phyloP scores from a whole-genome alignment of 805 yeast species.

The Metahyphopichia silvanorum region DNA sequence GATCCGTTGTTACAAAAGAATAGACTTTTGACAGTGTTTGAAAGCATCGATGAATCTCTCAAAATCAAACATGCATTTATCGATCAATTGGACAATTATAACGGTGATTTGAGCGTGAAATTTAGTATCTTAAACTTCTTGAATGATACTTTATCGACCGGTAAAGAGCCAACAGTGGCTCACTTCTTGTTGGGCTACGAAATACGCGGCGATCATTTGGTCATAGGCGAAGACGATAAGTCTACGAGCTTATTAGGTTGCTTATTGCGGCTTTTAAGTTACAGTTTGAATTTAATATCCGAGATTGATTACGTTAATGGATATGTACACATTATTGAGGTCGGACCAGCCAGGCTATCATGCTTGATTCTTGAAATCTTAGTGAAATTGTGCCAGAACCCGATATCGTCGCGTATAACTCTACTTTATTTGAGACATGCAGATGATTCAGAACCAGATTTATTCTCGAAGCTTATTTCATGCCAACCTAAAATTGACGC shows the following conservation, averaged over 20 bases:
- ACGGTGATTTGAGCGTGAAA: conserved; percentile 47
- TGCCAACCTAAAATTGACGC: conserved; percentile 54
- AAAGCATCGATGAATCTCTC: conserved; percentile 73
- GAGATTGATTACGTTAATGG: conserved; percentile 32
- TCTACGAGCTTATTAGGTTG: conserved; percentile 58
- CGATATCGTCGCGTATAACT: conserved; percentile 49
- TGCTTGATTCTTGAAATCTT: conserved; percentile 59
- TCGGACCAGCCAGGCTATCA: conserved; percentile 56
- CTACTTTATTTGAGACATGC: conserved; percentile 51
- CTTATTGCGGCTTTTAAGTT: conserved; percentile 47
- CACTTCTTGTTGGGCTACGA: conserved; percentile 81
- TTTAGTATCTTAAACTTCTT: conserved; percentile 59
- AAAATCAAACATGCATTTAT: conserved; percentile 72
- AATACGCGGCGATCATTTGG: conserved; percentile 38
- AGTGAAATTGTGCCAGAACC: conserved; percentile 56
- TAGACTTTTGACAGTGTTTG: conserved; percentile 65
- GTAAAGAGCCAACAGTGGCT: conserved; percentile 50
- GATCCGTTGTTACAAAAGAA: conserved; percentile 44
- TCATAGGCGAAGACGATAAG: conserved; percentile 47
- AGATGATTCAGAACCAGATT: conserved; percentile 26
- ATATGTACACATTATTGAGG: conserved; percentile 37
- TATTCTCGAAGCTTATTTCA: conserved; percentile 50
- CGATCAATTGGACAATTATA: conserved; percentile 51
- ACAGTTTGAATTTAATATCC: conserved; percentile 43
- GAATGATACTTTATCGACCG: conserved; percentile 39